These are phyloP conservation scores for Friedmanniomyces endolithicus DNA, from an alignment of 495 filamentous ascomycete species.

Conservation along the genomic window DNA sequence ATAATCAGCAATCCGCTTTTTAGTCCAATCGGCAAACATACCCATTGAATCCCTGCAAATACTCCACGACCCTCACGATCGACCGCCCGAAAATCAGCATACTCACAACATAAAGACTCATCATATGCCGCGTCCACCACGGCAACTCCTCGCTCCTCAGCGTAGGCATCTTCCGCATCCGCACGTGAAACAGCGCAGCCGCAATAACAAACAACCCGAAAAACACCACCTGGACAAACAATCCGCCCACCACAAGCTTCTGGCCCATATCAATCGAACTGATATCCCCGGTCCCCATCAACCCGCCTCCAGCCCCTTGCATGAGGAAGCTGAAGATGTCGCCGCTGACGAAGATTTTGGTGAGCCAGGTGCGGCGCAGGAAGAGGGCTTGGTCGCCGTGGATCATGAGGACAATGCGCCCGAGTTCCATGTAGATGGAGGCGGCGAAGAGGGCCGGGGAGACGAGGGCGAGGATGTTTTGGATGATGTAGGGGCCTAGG, in stretches of 20 bases:
- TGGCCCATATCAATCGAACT: constrained; percentile 6
- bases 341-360: constrained; percentile 15
- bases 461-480: constrained; percentile 20
- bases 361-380: constrained; percentile 17
- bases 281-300: constrained; percentile 6
- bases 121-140: constrained; percentile 29
- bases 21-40: too few species aligned
- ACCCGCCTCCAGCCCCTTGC: constrained; percentile 18
- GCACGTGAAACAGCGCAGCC: constrained; percentile 12
- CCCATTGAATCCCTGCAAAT: constrained; percentile 21
- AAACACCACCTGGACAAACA: constrained; percentile 19
- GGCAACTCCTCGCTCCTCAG: constrained; percentile 5
- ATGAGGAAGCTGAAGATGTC: constrained; percentile 19
- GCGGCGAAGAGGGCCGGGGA: constrained; percentile 20
- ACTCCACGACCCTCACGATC: constrained; percentile 36
- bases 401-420: constrained; percentile 11
- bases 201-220: constrained; percentile 21
- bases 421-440: constrained; percentile 20
- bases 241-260: constrained; percentile 15
- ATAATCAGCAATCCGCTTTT: too few species aligned
- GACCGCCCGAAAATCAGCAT: constrained; percentile 32
- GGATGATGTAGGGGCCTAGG: constrained; percentile 28
- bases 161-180: constrained; percentile 8
- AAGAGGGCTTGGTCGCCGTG: constrained; percentile 16
- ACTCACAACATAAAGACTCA: constrained; percentile 32